phyloP scores from a whole-genome alignment of 2,329 filamentous ascomycete genomes.

The Ophiostoma himal-ulmi region DNA sequence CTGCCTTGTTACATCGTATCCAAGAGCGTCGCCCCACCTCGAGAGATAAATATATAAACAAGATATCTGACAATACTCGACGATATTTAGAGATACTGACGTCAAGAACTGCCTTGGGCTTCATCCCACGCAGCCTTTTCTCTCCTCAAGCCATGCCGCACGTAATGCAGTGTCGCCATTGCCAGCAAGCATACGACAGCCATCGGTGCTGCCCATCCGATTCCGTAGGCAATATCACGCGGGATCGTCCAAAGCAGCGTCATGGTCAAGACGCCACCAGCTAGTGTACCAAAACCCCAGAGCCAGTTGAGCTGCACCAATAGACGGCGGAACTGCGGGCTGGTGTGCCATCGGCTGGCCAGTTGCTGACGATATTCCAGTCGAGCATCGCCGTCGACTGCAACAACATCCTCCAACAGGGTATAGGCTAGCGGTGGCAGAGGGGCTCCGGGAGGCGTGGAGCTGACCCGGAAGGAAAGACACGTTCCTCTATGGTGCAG shows the following conservation, averaged over 20 bases:
- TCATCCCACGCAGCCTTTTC: neutral
- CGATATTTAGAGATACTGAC: neutral
- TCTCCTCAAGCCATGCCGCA: neutral
- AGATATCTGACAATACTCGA: neutral
- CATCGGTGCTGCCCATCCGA: neutral
- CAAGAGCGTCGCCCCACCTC: neutral
- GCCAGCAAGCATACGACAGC: neutral
- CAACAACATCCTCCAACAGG: neutral
- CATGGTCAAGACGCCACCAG: neutral
- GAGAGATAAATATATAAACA: neutral
- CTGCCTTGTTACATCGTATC: neutral
- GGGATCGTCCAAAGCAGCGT: neutral
- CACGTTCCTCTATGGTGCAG: neutral
- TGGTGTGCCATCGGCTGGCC: neutral
- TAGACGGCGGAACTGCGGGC: no score
- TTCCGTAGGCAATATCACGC: neutral
- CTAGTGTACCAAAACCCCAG: neutral
- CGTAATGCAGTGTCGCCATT: neutral
- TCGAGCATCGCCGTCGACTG: neutral
- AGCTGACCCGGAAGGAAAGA: neutral
- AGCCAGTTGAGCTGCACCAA: neutral
- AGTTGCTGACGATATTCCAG: neutral
- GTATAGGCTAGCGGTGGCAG: no score
- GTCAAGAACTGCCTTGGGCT: neutral
- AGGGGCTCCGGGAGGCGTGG: neutral